Evolutionary conservation across 1,139 yeast genomes (phyloP).

Genomic region (Lodderomyces pseudojiufengensis): DNA sequence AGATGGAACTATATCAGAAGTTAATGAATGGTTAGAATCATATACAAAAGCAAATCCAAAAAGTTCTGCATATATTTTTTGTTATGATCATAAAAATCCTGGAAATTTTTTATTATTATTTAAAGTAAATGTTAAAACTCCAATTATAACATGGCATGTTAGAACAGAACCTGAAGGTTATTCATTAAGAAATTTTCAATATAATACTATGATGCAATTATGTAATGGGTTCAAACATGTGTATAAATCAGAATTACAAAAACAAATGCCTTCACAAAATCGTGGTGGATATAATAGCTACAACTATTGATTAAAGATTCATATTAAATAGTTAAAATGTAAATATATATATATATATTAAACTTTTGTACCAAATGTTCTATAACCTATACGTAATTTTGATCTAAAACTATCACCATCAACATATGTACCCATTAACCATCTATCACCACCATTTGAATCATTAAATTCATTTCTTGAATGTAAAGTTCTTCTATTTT

Average conservation of each 20-base stretch:
- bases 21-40: slow-evolving; percentile 81
- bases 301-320: too few relatives aligned
- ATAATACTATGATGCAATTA: slow-evolving; percentile 81
- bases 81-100: slow-evolving; percentile 86
- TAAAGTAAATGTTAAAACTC: slow-evolving; percentile 69
- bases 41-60: slow-evolving; percentile 90
- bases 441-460: slow-evolving; percentile 52
- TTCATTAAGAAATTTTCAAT: slow-evolving; percentile 70
- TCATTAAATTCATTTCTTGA: slow-evolving; percentile 61
- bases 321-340: slow-evolving; percentile 4
- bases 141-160: slow-evolving; percentile 84
- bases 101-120: slow-evolving; percentile 88
- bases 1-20: slow-evolving; percentile 75
- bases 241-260: slow-evolving; percentile 13
- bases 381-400: slow-evolving; percentile 40
- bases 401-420: slow-evolving; percentile 73
- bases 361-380: slow-evolving; percentile 11
- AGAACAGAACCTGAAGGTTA: slow-evolving; percentile 85
- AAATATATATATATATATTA: neutral
- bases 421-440: slow-evolving; percentile 77
- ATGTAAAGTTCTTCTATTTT: slow-evolving; percentile 71
- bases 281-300: slow-evolving; percentile 2
- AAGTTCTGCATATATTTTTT: slow-evolving; percentile 87
- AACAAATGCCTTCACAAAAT: slow-evolving; percentile 17
- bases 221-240: slow-evolving; percentile 88